Conservation (phyloP, 345 rosid species). For the Sisymbrium irio region DNA sequence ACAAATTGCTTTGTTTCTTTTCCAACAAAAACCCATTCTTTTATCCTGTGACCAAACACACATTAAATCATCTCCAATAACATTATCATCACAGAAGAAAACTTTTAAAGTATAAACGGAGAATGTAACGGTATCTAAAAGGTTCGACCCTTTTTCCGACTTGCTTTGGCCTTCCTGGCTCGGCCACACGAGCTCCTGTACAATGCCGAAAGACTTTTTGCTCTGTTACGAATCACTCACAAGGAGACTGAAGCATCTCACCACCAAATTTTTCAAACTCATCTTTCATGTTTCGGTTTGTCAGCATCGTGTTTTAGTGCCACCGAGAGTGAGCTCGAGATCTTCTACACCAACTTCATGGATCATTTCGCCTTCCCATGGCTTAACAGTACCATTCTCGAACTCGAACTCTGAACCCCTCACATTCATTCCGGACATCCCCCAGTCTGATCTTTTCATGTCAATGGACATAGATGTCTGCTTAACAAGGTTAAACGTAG, state of each 20-base stretch:
- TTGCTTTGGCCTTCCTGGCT: not conserved
- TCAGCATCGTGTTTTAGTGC: conserved; percentile 35
- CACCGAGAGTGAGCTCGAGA: conserved; percentile 89
- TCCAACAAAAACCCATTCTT: not conserved
- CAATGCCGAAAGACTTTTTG: conserved; percentile 20
- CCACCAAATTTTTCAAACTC: not conserved
- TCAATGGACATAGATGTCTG: conserved; percentile 38
- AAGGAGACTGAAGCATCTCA: not conserved
- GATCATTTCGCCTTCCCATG: conserved; percentile 98
- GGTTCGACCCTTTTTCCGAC: conserved; percentile 16
- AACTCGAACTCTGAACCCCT: conserved; percentile 81
- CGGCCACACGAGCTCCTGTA: conserved; percentile 22
- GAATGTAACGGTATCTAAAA: conserved; percentile 13
- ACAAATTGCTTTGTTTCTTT: not conserved
- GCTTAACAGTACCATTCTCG: conserved; percentile 69
- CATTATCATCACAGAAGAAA: not conserved
- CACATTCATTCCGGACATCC: conserved; percentile 42
- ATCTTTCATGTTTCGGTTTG: not conserved
- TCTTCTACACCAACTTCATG: conserved; percentile 84
- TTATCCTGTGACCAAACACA: conserved; percentile 18
- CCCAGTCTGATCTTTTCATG: conserved; percentile 44
- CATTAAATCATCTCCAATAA: conserved; percentile 13
- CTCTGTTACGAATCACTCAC: conserved; percentile 22
- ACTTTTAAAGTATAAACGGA: conserved; percentile 18
- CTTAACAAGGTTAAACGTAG: conserved; percentile 64